Percentiles rank a stretch among this genome's conserved stretches.
Evolutionary conservation across 169 alveolate genomes (phyloP).

Genomic region (Plasmodium inui): DNA sequence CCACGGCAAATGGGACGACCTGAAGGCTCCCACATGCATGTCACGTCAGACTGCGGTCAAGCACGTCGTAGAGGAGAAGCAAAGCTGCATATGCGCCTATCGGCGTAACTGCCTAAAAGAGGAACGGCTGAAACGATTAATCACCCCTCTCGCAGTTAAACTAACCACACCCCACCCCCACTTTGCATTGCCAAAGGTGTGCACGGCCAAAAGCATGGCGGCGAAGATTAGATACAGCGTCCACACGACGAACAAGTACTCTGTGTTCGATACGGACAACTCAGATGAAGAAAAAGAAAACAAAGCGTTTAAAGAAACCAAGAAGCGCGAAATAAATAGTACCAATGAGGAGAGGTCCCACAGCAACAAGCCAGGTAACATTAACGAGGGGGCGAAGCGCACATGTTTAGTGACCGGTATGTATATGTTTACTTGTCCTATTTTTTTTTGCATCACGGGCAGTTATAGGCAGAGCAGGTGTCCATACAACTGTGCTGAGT

Average conservation of each 20-base stretch:
- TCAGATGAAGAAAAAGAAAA: constrained; percentile 35
- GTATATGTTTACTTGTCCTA: neutral
- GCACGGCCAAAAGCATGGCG: constrained; percentile 27
- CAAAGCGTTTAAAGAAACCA: constrained; percentile 9
- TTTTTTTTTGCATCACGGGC: neutral
- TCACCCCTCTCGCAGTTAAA: neutral
- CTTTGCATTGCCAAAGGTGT: constrained; percentile 5
- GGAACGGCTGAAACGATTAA: neutral
- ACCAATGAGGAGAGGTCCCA: neutral
- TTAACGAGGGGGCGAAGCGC: neutral
- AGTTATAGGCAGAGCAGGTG: neutral
- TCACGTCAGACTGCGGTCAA: neutral
- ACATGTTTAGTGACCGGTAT: neutral
- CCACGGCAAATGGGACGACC: neutral
- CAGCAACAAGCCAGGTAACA: constrained; percentile 28
- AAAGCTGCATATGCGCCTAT: neutral
- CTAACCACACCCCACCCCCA: neutral
- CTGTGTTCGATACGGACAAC: constrained; percentile 65
- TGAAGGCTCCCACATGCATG: neutral
- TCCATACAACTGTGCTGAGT: neutral
- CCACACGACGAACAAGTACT: constrained; percentile 71
- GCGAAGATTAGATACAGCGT: constrained; percentile 52
- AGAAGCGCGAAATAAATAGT: constrained; percentile 20
- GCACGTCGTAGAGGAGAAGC: neutral
- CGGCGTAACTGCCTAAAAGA: neutral